phyloP scores from a whole-genome alignment of 2,329 filamentous ascomycete species.

The Aphanocladium album region DNA sequence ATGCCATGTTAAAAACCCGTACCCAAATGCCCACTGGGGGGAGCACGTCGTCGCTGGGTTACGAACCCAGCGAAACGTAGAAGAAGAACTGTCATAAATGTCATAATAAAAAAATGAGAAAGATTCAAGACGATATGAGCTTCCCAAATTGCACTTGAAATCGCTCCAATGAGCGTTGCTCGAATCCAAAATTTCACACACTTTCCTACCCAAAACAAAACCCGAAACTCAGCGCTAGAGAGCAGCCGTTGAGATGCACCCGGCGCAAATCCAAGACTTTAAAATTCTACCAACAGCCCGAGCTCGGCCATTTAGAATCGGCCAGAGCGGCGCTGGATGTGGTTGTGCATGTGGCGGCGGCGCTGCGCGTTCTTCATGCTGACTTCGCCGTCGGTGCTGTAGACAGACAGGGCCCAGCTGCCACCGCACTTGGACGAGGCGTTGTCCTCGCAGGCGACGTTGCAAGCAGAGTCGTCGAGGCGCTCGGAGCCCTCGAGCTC shows the following conservation, averaged over 20 bases:
- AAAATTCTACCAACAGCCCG: not conserved
- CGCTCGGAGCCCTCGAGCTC: constrained; percentile 29
- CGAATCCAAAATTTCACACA: not conserved
- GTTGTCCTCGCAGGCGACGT: constrained; percentile 46
- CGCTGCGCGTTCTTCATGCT: constrained; percentile 22
- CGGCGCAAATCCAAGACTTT: not conserved
- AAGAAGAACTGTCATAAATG: constrained; percentile 10
- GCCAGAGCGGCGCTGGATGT: constrained; percentile 30
- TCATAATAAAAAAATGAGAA: constrained; percentile 4
- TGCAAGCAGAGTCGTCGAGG: constrained; percentile 42
- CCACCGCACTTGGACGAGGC: constrained; percentile 46
- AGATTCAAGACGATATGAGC: not conserved
- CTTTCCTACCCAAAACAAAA: not conserved
- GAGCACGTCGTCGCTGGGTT: not conserved
- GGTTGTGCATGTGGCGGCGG: constrained; percentile 34
- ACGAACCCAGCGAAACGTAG: not conserved
- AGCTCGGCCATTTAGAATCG: constrained; percentile 2
- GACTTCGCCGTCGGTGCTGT: constrained; percentile 32
- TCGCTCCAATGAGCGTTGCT: not conserved
- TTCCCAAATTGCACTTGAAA: not conserved
- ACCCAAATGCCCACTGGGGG: constrained; percentile 9
- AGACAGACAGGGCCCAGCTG: constrained; percentile 40
- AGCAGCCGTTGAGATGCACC: not conserved
- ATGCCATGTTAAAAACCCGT: constrained; percentile 7
- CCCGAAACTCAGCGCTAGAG: not conserved